Evolutionary conservation across 352 stramenopile species (phyloP).

Genomic region (Aphanomyces astaci): DNA sequence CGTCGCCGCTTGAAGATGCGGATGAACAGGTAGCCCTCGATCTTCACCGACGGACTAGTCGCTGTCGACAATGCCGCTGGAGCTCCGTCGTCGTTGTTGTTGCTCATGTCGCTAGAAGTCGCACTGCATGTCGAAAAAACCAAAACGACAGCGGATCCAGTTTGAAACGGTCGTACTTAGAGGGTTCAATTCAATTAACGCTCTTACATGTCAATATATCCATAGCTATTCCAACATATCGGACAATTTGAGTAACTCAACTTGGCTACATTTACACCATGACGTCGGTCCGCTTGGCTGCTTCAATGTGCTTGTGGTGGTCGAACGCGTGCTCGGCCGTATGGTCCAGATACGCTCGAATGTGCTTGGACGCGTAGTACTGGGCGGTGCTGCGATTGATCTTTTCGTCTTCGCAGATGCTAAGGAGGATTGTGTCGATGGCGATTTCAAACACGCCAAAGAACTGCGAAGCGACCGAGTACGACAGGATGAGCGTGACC

Average conservation of each 20-base stretch:
- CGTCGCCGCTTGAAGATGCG: constrained; percentile 46
- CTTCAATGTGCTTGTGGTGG: constrained; percentile 8
- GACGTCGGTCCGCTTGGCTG: neutral
- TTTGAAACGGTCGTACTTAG: neutral
- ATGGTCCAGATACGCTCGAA: neutral
- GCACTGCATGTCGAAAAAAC: neutral
- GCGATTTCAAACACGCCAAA: constrained; percentile 91
- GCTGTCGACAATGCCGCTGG: neutral
- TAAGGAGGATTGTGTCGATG: constrained; percentile 94
- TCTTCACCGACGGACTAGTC: constrained; percentile 10
- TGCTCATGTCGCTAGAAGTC: neutral
- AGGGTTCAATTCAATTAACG: neutral
- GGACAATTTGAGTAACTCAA: too few species aligned
- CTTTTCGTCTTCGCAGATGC: constrained; percentile 91
- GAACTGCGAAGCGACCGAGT: constrained; percentile 90
- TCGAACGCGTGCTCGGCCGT: constrained; percentile 9
- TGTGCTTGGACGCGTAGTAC: constrained; percentile 1
- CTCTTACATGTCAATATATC: neutral
- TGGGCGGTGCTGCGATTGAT: constrained; percentile 33
- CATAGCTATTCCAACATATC: too few species aligned
- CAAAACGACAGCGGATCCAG: neutral
- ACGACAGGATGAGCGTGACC: constrained; percentile 82
- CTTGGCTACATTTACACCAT: neutral
- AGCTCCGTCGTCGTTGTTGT: neutral
- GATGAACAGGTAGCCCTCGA: constrained; percentile 59